These are phyloP conservation scores for Viola pubescens DNA, from an alignment of 441 rosid species.

Conservation along the genomic window DNA sequence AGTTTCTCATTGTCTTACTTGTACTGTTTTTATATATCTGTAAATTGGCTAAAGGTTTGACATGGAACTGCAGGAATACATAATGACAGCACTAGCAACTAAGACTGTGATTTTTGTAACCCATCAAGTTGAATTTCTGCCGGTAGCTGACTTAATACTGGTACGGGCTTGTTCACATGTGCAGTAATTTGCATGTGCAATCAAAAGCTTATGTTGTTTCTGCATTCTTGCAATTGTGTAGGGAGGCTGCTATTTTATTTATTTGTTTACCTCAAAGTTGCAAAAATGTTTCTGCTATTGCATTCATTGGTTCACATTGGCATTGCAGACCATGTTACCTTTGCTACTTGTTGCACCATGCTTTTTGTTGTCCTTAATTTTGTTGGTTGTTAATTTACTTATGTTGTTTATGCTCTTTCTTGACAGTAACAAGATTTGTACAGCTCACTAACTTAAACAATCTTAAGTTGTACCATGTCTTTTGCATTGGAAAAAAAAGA, in stretches of 20 bases:
- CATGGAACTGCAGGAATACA: slow-evolving; percentile 75
- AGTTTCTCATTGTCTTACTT: slow-evolving; percentile 8
- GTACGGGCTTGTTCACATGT: slow-evolving; percentile 28
- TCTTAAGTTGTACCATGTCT: too few species aligned
- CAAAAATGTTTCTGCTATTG: background rate
- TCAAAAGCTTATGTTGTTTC: background rate
- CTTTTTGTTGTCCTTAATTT: background rate
- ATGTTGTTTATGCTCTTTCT: too few species aligned
- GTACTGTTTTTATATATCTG: slow-evolving; percentile 8
- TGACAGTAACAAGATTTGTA: too few species aligned
- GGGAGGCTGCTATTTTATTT: too few species aligned
- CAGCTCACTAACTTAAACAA: too few species aligned
- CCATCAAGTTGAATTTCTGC: slow-evolving; percentile 98
- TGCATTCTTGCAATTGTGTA: too few species aligned
- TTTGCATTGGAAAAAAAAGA: too few species aligned
- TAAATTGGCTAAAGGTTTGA: slow-evolving; percentile 25
- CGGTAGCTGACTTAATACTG: slow-evolving; percentile 89
- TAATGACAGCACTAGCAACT: slow-evolving; percentile 69
- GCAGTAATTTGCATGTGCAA: slow-evolving; percentile 1
- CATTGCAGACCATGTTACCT: background rate
- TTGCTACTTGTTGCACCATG: background rate
- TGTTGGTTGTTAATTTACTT: too few species aligned
- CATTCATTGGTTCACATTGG: background rate
- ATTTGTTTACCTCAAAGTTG: too few species aligned
- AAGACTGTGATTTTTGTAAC: slow-evolving; percentile 95